These are phyloP conservation scores for Microbotryomycetes sp. DNA, from an alignment of 1,284 basidiomycete genomes.

Conservation along the genomic window DNA sequence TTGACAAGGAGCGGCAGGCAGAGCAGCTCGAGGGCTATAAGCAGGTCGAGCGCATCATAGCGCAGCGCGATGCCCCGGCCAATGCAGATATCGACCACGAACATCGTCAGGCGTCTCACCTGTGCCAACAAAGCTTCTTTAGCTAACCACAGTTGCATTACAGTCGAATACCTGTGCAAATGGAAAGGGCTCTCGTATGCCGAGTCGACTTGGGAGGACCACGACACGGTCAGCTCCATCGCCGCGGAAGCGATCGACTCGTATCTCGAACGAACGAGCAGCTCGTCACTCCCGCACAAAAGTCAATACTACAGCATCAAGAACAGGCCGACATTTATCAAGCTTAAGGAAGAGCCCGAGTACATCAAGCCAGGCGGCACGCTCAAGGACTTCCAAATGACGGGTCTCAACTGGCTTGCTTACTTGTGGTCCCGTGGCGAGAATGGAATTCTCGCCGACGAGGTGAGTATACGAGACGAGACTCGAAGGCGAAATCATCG, in stretches of 20 bases:
- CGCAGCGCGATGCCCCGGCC: conserved; percentile 61
- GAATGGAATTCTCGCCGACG: conserved; percentile 96
- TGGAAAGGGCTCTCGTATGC: conserved; percentile 93
- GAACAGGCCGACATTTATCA: conserved; percentile 71
- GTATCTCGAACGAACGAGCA: conserved; percentile 68
- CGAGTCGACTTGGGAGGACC: conserved; percentile 91
- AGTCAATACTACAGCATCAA: conserved; percentile 63
- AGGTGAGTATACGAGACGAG: conserved; percentile 49
- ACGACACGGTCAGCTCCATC: conserved; percentile 41
- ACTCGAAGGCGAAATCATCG: background rate
- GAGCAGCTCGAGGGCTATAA: conserved; percentile 87
- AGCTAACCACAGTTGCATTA: background rate
- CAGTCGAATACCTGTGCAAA: conserved; percentile 89
- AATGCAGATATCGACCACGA: conserved; percentile 51
- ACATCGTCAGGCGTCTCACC: conserved; percentile 32
- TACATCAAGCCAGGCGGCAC: conserved; percentile 73
- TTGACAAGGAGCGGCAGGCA: conserved; percentile 82
- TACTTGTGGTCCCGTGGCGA: conserved; percentile 92
- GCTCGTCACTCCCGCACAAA: conserved; percentile 78
- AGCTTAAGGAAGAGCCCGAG: conserved; percentile 82
- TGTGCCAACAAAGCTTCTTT: background rate
- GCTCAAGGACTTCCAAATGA: conserved; percentile 97
- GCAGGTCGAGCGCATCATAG: conserved; percentile 84
- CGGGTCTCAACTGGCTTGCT: conserved; percentile 95
- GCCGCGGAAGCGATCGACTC: conserved; percentile 63